Evolutionary conservation across 768 basidiomycete genomes (phyloP), one percentile per base, ranked within the genome.

Genomic region (Collybia nuda): DNA sequence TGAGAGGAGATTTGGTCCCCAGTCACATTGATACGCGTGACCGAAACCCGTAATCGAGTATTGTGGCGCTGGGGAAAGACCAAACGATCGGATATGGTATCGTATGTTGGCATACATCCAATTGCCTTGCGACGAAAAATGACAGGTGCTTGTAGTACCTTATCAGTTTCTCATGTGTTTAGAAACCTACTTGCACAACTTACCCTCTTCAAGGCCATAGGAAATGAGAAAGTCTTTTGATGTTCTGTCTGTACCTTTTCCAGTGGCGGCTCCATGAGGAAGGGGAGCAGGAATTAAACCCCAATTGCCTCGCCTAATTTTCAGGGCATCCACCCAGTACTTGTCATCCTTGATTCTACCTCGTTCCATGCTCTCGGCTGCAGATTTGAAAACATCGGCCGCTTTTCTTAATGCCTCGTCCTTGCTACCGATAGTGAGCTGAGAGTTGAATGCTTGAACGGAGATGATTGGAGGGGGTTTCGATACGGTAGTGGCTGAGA

Each of bases 281-380:
- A 91, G 75, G 19, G 90, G 90, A 7, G 90, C 87, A 26, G 90
- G 88, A 38, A 86, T 79, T 28, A 93, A 69, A 12, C 86, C 79
- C 91, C 91, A 93, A 57, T 93, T 93, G 6, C 77, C 82, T 58
- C 80, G 69, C 54, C 91, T 73, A 40, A 89, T 84, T 62, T 81
- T 86, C 40, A 93, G 73, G 3, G 91, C 91, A 62, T 92, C 82
- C 6, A 84, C 74, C 91, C 91, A 93, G 57, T 92, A 92, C 52
- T 74, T 81, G 61, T 91, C 88, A 37, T 84, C 80, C 43, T 78
- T 72, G 7, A 79, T 56, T 36, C 84, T 73, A 18, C 80, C 74
- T 43, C 80, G 72, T 59, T 90, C 88, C 69, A 91, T 81, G 47
- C 80, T 79, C 48, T 80, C 76, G 2, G 88, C 85, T 3, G 88